Conservation (phyloP, 495 filamentous ascomycete species). For the Penicillium alfredii region DNA sequence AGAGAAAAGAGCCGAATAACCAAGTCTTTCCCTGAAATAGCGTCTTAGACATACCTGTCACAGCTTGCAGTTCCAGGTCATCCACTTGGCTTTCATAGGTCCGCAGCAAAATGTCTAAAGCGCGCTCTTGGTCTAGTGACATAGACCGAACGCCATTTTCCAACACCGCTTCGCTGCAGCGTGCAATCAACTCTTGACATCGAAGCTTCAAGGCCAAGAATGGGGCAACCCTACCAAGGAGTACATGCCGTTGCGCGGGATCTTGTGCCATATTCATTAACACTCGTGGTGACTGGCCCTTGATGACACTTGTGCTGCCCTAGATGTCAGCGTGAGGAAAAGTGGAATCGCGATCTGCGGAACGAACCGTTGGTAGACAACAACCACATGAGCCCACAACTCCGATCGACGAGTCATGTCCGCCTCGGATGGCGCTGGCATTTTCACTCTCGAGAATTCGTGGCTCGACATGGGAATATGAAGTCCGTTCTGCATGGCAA, state of each 20-base stretch:
- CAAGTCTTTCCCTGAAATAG: too few relatives aligned
- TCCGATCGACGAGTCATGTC: constrained; percentile 36
- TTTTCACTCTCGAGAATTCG: constrained; percentile 38
- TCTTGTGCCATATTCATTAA: constrained; percentile 32
- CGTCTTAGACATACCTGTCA: constrained; percentile 29
- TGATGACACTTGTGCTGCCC: constrained; percentile 29
- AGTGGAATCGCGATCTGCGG: not conserved
- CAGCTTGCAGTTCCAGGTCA: constrained; percentile 27
- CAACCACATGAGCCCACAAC: constrained; percentile 40
- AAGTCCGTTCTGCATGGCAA: constrained; percentile 47
- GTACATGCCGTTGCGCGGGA: constrained; percentile 25
- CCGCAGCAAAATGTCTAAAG: constrained; percentile 31
- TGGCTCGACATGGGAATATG: constrained; percentile 45
- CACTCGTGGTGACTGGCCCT: constrained; percentile 34
- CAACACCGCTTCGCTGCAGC: constrained; percentile 29
- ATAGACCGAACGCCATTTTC: constrained; percentile 38
- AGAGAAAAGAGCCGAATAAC: too few relatives aligned
- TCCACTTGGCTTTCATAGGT: constrained; percentile 31
- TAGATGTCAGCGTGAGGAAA: not conserved
- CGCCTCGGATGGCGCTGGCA: constrained; percentile 26
- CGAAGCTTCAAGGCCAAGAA: constrained; percentile 29
- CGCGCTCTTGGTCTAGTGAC: constrained; percentile 32
- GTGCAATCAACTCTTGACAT: constrained; percentile 32
- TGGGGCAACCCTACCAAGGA: constrained; percentile 29
- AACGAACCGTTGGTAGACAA: constrained; percentile 37